Percentiles rank a stretch among this genome's conserved stretches.
Evolutionary conservation across 768 basidiomycete species (phyloP).

Genomic region (Russula brevipes): DNA sequence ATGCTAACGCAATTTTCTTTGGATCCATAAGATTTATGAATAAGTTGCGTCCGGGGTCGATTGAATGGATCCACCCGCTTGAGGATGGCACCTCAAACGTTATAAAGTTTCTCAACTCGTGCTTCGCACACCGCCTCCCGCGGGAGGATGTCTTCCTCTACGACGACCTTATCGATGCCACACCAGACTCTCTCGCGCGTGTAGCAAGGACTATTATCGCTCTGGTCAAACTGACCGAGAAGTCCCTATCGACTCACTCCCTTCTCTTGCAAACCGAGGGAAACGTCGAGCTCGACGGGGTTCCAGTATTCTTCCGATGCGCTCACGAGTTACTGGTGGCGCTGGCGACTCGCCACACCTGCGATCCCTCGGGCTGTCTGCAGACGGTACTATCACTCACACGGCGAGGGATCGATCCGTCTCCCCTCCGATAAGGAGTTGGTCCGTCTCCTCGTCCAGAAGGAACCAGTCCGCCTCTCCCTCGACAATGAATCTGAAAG

Average conservation of each 20-base stretch:
- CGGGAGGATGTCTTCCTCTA: constrained; percentile 59
- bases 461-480: not conserved
- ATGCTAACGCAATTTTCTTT: constrained; percentile 24
- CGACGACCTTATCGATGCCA: constrained; percentile 60
- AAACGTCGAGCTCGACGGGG: constrained; percentile 25
- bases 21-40: constrained; percentile 59
- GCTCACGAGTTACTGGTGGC: not conserved
- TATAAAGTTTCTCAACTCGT: constrained; percentile 71
- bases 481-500: not conserved
- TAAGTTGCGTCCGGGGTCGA: constrained; percentile 57
- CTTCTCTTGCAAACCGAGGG: constrained; percentile 41
- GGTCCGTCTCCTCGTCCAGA: too few relatives aligned
- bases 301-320: too few relatives aligned
- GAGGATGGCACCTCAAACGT: constrained; percentile 69
- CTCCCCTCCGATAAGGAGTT: too few relatives aligned
- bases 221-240: constrained; percentile 56
- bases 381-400: not conserved
- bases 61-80: constrained; percentile 57
- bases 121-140: constrained; percentile 57
- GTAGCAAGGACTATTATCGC: constrained; percentile 69
- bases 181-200: constrained; percentile 55
- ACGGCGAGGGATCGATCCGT: too few relatives aligned
- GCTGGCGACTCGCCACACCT: not conserved
- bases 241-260: constrained; percentile 40
- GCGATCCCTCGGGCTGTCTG: not conserved